A percentile compares a stretch with the other conserved stretches of the same genome.
Evolutionary conservation across 202 grass and related monocot genomes (phyloP).

Genomic region (Schoenoplectus tabernaemontani): DNA sequence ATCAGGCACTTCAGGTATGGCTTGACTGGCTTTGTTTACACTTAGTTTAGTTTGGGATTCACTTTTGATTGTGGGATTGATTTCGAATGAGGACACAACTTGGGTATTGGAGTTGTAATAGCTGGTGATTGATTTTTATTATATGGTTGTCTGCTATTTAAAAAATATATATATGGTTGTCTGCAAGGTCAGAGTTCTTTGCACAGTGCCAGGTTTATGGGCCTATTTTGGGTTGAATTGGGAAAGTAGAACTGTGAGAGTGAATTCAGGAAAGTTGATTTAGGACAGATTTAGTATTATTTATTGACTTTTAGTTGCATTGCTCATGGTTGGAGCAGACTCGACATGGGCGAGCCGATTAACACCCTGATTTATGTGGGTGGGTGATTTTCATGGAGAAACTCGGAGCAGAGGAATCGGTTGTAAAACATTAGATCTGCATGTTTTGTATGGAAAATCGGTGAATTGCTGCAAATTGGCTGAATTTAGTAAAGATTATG

Average conservation of each 20-base stretch:
- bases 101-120: not conserved
- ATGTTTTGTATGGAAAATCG: too few species aligned
- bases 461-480: too few species aligned
- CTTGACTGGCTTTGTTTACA: not conserved
- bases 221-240: not conserved
- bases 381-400: too few species aligned
- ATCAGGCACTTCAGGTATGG: slow-evolving; percentile 68
- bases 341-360: too few species aligned
- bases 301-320: not conserved
- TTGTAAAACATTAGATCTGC: too few species aligned
- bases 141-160: too few species aligned
- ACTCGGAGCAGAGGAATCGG: too few species aligned
- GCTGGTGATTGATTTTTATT: too few species aligned
- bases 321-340: not conserved
- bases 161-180: not conserved
- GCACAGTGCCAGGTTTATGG: not conserved
- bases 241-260: not conserved
- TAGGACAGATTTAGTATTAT: too few species aligned
- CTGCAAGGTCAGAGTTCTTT: not conserved
- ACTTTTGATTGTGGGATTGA: not conserved
- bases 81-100: not conserved
- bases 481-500: too few species aligned
- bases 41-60: not conserved
- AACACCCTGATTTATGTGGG: too few species aligned
- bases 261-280: not conserved